Conservation (phyloP, 2,329 filamentous ascomycete species). For the Colletotrichum filicis region DNA sequence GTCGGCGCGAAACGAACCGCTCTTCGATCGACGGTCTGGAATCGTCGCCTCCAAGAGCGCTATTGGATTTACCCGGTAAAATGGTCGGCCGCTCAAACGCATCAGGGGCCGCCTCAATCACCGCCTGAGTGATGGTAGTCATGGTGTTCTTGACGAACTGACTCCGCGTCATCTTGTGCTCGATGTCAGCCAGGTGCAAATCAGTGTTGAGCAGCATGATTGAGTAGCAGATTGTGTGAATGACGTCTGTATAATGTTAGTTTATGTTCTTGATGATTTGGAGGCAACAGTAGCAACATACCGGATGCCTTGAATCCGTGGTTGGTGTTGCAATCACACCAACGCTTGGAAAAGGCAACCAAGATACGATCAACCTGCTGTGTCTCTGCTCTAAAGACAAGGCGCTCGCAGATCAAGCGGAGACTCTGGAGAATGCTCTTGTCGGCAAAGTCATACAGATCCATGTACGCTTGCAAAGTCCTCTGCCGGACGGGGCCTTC, state of each 20-base stretch:
- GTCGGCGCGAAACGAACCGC: slow-evolving; percentile 49
- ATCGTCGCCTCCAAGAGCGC: slow-evolving; percentile 41
- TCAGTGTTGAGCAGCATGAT: slow-evolving; percentile 96
- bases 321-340: slow-evolving; percentile 92
- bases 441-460: slow-evolving; percentile 86
- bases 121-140: slow-evolving; percentile 83
- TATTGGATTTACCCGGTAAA: slow-evolving; percentile 56
- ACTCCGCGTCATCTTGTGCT: slow-evolving; percentile 92
- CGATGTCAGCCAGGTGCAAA: slow-evolving; percentile 93
- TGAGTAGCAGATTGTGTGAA: slow-evolving; percentile 97
- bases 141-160: slow-evolving; percentile 98
- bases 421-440: slow-evolving; percentile 83
- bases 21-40: slow-evolving; percentile 50
- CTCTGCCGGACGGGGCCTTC: slow-evolving; percentile 69
- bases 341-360: slow-evolving; percentile 87
- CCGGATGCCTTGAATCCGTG: slow-evolving; percentile 92
- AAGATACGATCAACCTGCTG: slow-evolving; percentile 97
- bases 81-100: slow-evolving; percentile 71
- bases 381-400: slow-evolving; percentile 89
- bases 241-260: slow-evolving; percentile 74
- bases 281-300: slow-evolving; percentile 54
- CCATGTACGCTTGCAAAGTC: slow-evolving; percentile 84
- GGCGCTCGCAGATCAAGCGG: slow-evolving; percentile 81
- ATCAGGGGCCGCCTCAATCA: slow-evolving; percentile 77
- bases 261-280: not conserved